Evolutionary conservation across 177 flowering plant genomes (phyloP).

Genomic region (Vitis hybrid): DNA sequence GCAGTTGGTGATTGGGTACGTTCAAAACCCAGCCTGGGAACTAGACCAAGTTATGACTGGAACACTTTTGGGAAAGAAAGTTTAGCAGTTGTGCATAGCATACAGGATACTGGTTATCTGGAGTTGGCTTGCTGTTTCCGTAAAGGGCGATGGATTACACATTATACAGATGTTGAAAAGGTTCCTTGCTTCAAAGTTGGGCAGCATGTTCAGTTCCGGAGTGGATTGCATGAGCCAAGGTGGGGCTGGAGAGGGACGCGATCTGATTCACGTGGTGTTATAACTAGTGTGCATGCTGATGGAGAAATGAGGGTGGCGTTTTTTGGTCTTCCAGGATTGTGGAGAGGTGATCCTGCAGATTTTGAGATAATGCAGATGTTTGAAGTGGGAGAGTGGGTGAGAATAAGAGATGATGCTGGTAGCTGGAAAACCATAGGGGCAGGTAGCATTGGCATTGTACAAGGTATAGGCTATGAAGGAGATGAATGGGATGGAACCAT

Average conservation of each 20-base stretch:
- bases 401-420: slow-evolving; percentile 42
- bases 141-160: slow-evolving; percentile 70
- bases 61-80: slow-evolving; percentile 76
- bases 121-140: slow-evolving; percentile 94
- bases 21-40: slow-evolving; percentile 74
- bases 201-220: slow-evolving; percentile 76
- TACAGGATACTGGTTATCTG: slow-evolving; percentile 77
- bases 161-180: slow-evolving; percentile 84
- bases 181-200: slow-evolving; percentile 72
- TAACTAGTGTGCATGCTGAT: slow-evolving; percentile 79
- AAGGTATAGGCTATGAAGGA: slow-evolving; percentile 72
- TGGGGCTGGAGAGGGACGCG: slow-evolving; percentile 97
- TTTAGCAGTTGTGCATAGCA: slow-evolving; percentile 83
- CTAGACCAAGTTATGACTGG: slow-evolving; percentile 93
- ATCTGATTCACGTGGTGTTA: slow-evolving; percentile 70
- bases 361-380: slow-evolving; percentile 66
- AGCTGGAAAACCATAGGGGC: slow-evolving; percentile 81
- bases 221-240: slow-evolving; percentile 78
- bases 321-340: slow-evolving; percentile 64
- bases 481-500: slow-evolving; percentile 76
- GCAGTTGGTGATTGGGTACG: slow-evolving; percentile 99
- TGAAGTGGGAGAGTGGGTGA: slow-evolving; percentile 96
- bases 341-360: slow-evolving; percentile 96
- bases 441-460: slow-evolving; percentile 89
- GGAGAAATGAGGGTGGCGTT: slow-evolving; percentile 87